A percentile compares a stretch with the other conserved stretches of the same genome.
Conservation (phyloP, 2,329 filamentous ascomycete species). For the Aureobasidium subglaciale region DNA sequence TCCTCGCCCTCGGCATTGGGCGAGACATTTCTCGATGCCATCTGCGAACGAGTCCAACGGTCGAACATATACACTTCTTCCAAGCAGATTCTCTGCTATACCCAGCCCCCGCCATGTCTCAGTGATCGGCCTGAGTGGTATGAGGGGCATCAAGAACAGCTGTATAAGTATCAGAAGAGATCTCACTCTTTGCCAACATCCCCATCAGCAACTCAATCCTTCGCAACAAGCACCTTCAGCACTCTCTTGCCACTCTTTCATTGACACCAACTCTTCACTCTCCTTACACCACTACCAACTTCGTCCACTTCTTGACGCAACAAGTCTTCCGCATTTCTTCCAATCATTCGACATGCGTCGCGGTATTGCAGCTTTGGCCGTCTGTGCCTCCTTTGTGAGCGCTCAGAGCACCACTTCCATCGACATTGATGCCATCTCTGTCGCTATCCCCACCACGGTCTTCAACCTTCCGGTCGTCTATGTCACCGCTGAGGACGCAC, state of each 20-base stretch:
- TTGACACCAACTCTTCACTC: neutral
- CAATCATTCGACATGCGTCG: neutral
- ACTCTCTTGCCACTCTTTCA: neutral
- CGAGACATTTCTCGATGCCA: neutral
- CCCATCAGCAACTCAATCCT: neutral
- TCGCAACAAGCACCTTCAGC: neutral
- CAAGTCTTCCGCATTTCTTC: neutral
- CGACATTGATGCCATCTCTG: slow-evolving; percentile 1
- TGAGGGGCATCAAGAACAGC: neutral
- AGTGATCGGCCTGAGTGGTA: neutral
- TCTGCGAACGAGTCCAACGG: neutral
- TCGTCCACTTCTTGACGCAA: neutral
- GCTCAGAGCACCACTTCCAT: neutral
- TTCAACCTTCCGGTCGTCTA: neutral
- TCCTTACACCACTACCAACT: neutral
- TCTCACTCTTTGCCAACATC: neutral
- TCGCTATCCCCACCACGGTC: neutral
- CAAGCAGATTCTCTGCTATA: neutral
- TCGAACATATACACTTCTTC: neutral
- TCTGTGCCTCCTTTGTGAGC: neutral
- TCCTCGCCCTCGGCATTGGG: neutral
- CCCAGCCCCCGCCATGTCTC: neutral
- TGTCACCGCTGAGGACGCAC: neutral
- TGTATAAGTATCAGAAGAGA: neutral
- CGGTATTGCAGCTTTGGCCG: neutral